These are phyloP conservation scores for Penicillium sp. DNA, from an alignment of 2,329 filamentous ascomycete species.

Conservation along the genomic window DNA sequence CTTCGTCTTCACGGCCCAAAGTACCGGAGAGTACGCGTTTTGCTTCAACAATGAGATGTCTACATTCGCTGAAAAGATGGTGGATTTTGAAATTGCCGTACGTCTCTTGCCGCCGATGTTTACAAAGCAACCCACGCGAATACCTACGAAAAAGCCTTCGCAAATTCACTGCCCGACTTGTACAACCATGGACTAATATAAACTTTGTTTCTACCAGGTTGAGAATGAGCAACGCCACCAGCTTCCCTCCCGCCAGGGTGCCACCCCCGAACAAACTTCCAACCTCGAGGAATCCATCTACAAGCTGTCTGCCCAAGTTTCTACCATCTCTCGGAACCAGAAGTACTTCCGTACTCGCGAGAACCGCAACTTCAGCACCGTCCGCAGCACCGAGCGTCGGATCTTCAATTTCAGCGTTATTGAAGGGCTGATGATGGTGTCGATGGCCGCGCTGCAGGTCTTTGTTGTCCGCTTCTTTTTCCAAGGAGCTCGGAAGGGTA, in stretches of 20 bases:
- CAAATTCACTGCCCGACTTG: too few relatives aligned
- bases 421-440: conserved; percentile 83
- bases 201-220: conserved; percentile 52
- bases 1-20: conserved; percentile 92
- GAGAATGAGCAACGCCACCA: conserved; percentile 81
- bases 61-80: conserved; percentile 93
- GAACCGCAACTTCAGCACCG: conserved; percentile 98
- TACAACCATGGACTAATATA: too few relatives aligned
- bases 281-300: conserved; percentile 88
- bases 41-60: conserved; percentile 99
- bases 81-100: conserved; percentile 96
- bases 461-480: conserved; percentile 99
- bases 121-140: neutral
- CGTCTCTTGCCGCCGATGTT: conserved; percentile 30
- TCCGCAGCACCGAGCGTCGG: conserved; percentile 86
- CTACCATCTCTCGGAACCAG: conserved; percentile 91
- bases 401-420: conserved; percentile 98
- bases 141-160: too few relatives aligned
- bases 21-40: conserved; percentile 84
- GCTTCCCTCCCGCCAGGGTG: conserved; percentile 82
- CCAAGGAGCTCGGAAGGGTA: conserved; percentile 70
- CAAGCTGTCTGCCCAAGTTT: conserved; percentile 87
- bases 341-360: conserved; percentile 99
- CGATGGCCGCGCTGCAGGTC: conserved; percentile 93
- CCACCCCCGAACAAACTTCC: conserved; percentile 80